Percentiles rank a stretch among this genome's conserved stretches.
phyloP scores from a whole-genome alignment of 805 yeast species.

The Barnettozyma pratensis region DNA sequence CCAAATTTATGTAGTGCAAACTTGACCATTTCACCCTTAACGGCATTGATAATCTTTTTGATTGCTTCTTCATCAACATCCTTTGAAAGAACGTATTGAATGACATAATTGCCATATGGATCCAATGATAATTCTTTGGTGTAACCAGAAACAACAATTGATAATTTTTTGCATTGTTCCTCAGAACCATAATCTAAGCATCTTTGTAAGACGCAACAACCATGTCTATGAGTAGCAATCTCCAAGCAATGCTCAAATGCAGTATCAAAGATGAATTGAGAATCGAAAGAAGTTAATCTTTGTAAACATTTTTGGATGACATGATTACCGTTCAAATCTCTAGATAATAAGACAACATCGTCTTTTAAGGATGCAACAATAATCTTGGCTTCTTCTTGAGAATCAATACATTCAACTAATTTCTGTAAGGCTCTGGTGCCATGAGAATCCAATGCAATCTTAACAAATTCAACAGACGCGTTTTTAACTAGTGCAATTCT shows the following conservation, averaged over 20 bases:
- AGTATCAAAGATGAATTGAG: constrained; percentile 87
- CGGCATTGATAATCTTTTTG: constrained; percentile 27
- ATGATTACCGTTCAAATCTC: constrained; percentile 94
- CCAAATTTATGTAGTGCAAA: constrained; percentile 87
- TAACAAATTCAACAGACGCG: constrained; percentile 67
- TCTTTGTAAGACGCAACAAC: constrained; percentile 94
- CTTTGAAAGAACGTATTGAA: constrained; percentile 76
- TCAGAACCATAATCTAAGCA: constrained; percentile 85
- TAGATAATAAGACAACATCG: constrained; percentile 72
- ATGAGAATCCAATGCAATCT: constrained; percentile 87
- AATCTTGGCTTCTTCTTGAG: constrained; percentile 66
- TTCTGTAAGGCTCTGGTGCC: constrained; percentile 96
- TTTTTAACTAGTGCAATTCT: constrained; percentile 62
- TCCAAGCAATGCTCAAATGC: constrained; percentile 67
- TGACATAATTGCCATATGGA: constrained; percentile 96
- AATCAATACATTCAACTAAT: constrained; percentile 73
- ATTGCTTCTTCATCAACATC: constrained; percentile 26
- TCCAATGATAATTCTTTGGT: constrained; percentile 73
- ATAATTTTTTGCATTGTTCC: constrained; percentile 63
- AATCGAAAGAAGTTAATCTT: constrained; percentile 56
- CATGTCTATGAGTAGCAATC: constrained; percentile 94
- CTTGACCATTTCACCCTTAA: constrained; percentile 30
- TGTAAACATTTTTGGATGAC: constrained; percentile 91
- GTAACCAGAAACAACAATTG: constrained; percentile 60
- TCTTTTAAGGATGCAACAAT: constrained; percentile 56